phyloP scores from a whole-genome alignment of 306 rosid genomes.

The Cucumis hystrix region DNA sequence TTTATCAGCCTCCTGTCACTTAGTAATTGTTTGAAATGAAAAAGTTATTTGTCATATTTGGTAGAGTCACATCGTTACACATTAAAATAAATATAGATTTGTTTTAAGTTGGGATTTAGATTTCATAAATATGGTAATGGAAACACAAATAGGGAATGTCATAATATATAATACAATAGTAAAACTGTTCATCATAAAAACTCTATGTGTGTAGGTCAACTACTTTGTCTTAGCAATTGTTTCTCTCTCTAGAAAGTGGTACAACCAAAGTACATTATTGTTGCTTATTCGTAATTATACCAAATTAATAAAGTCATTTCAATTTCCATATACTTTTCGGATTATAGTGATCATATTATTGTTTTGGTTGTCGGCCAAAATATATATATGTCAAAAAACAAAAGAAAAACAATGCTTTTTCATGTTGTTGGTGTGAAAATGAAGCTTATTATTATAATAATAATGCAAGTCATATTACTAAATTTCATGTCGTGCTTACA shows the following conservation, averaged over 20 bases:
- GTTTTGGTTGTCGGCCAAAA: background rate
- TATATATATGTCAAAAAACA: background rate
- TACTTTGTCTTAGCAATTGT: background rate
- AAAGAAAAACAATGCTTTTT: background rate
- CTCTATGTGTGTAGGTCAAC: constrained; percentile 1
- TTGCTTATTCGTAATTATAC: constrained; percentile 5
- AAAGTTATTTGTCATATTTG: too few species aligned
- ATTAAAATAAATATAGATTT: background rate
- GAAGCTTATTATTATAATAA: background rate
- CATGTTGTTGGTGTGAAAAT: background rate
- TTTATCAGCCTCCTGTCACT: too few species aligned
- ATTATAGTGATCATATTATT: background rate
- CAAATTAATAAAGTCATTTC: background rate
- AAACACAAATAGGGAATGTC: background rate
- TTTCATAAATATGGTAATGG: background rate
- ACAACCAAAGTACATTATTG: constrained; percentile 4
- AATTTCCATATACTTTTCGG: background rate
- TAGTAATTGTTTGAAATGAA: too few species aligned
- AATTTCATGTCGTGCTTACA: background rate
- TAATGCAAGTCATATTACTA: background rate
- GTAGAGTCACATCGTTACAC: background rate
- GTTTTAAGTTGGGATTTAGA: background rate
- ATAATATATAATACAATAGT: background rate
- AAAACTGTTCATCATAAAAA: background rate
- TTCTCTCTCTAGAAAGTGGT: background rate